These are phyloP conservation scores for Camellia japonica DNA, from an alignment of 148 eudicot genomes.

Conservation along the genomic window DNA sequence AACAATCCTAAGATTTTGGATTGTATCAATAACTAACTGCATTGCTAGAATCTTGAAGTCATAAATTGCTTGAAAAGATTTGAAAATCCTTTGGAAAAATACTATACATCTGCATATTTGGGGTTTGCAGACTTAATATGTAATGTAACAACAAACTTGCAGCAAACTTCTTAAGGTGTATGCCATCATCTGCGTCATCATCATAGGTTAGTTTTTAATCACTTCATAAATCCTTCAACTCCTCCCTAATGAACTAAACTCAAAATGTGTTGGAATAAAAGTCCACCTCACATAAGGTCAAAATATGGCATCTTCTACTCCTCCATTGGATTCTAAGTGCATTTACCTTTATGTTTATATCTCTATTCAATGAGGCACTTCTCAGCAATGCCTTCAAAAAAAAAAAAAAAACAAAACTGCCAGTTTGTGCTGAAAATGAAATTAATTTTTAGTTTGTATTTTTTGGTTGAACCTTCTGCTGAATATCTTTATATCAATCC, in stretches of 20 bases:
- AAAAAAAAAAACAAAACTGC: not conserved
- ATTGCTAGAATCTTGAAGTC: not conserved
- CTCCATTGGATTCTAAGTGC: constrained; percentile 4
- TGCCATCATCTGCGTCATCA: too few species aligned
- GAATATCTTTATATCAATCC: not conserved
- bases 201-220: not conserved
- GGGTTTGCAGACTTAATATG: not conserved
- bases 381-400: not conserved
- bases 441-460: not conserved
- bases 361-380: not conserved
- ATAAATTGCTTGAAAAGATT: not conserved
- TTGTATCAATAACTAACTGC: not conserved
- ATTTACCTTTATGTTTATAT: not conserved
- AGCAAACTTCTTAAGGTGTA: not conserved
- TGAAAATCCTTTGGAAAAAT: not conserved
- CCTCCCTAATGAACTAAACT: not conserved
- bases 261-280: not conserved
- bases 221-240: constrained; percentile 38
- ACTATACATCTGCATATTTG: not conserved
- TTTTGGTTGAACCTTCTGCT: not conserved
- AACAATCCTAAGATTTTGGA: not conserved
- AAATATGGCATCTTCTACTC: not conserved
- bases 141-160: not conserved
- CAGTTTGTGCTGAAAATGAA: not conserved
- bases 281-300: not conserved